Evolutionary conservation across 495 filamentous ascomycete genomes (phyloP).

Genomic region (Cladorrhinum samala): DNA sequence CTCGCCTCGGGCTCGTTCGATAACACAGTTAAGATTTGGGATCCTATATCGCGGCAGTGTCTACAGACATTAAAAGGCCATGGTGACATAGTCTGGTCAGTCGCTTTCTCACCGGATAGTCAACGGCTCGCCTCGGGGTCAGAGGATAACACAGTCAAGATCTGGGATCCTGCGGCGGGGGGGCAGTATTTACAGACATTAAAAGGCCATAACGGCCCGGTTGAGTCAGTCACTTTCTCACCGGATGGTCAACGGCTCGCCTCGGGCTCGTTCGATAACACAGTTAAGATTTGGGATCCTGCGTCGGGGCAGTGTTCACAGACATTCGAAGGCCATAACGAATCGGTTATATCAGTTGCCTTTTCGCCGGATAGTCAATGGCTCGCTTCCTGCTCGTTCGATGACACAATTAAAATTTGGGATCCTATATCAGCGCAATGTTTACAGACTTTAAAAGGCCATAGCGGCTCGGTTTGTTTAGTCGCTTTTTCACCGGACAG

Average conservation of each 20-base stretch:
- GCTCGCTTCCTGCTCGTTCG: background rate
- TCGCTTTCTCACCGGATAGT: background rate
- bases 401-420: constrained; percentile 4
- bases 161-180: constrained; percentile 3
- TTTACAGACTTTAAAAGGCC: background rate
- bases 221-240: background rate
- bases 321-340: constrained; percentile 1
- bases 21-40: constrained; percentile 4
- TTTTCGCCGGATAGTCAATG: background rate
- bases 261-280: background rate
- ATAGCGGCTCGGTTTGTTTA: background rate
- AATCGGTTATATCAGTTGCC: background rate
- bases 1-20: background rate
- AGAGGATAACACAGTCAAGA: background rate
- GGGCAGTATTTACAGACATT: background rate
- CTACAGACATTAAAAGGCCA: background rate
- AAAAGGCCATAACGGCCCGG: background rate
- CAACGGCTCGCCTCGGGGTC: background rate
- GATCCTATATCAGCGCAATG: constrained; percentile 2
- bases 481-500: background rate
- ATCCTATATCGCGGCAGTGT: constrained; percentile 1
- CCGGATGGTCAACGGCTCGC: background rate
- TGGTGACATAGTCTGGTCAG: background rate
- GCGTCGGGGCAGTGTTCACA: background rate
- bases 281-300: constrained; percentile 5